phyloP scores from a whole-genome alignment of 1,139 yeast species.

The Suhomyces terraborum region DNA sequence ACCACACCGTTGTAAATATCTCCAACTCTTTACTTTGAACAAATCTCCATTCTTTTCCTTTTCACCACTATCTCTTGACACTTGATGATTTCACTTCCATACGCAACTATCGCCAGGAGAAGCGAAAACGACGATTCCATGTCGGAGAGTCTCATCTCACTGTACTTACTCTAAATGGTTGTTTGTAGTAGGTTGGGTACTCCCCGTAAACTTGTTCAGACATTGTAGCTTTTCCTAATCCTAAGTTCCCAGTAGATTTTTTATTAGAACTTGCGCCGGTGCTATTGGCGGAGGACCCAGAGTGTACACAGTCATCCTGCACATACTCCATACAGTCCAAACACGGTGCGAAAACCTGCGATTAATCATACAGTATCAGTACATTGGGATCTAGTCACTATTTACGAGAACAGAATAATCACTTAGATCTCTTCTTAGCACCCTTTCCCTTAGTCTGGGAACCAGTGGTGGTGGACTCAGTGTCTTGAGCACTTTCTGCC shows the following conservation, averaged over 20 bases:
- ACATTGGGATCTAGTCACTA: not conserved
- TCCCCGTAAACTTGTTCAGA: slow-evolving; percentile 50
- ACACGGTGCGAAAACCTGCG: too few relatives aligned
- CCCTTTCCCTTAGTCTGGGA: slow-evolving; percentile 16
- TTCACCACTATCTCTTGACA: too few relatives aligned
- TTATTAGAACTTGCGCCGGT: slow-evolving; percentile 11
- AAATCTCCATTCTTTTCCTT: too few relatives aligned
- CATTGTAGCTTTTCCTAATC: slow-evolving; percentile 14
- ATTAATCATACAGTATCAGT: too few relatives aligned
- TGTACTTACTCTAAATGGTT: slow-evolving; percentile 62
- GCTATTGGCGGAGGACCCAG: slow-evolving; percentile 11
- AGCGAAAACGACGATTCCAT: too few relatives aligned
- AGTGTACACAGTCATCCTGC: slow-evolving; percentile 3
- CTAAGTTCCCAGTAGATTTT: slow-evolving; percentile 7
- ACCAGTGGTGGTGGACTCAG: too few relatives aligned
- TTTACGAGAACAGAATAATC: not conserved
- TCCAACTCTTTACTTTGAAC: too few relatives aligned
- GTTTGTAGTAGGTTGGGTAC: slow-evolving; percentile 61
- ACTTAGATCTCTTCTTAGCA: slow-evolving; percentile 19
- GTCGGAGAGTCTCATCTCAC: not conserved
- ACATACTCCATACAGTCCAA: slow-evolving; percentile 4
- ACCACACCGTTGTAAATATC: too few relatives aligned
- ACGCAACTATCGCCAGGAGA: too few relatives aligned
- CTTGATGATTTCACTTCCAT: too few relatives aligned
- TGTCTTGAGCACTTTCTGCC: too few relatives aligned